Base-by-base conservation (phyloP, 2,329 filamentous ascomycete genomes). In the Emmonsiellopsis sp. region DNA sequence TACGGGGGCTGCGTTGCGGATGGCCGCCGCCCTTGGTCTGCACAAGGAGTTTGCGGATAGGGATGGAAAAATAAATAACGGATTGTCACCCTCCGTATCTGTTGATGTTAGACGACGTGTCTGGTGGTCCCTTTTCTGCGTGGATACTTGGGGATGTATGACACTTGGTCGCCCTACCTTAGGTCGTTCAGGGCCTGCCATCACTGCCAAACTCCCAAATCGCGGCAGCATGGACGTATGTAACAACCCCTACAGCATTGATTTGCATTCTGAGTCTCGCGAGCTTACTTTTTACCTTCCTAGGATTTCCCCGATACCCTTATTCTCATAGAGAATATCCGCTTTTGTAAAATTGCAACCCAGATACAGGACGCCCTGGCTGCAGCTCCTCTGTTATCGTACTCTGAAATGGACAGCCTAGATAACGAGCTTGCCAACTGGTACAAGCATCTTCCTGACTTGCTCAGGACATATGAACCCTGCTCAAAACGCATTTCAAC, bases 291-390 rank as follows among this genome's bases (percentile, higher is more conserved):
- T n/a, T 62, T 68, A 36, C 66, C 66, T 55, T 61, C 77, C 62
- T 74, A 75, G 47, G 82, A 82, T 61, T 75, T 86, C 47, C 77
- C 84, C 2, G 82, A 82, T 53, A 82, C 87, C 52, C 75, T 89
- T 3, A 85, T 86, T 0, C 69, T 89, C 11, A 81, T 87, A 32
- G 84, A 91, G 67, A 88, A 87, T 65, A 85, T 88, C 58, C 82
- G 84, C 49, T 90, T 91, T 68, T 88, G 86, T 71, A 86, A 86
- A 65, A 86, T 92, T 55, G 84, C 86, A 17, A 88, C 86, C 0
- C 80, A 82, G 55, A 85, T 91, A 54, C 87, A 91, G 64, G 86
- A 91, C 61, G 79, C 83, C 51, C 76, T 92, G 2, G 85, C 86
- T 13, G 82, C 85, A 52, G 79, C 82, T 2, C 85, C 86, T 0